Conservation (phyloP, 2,329 filamentous ascomycete species). For the Trichoderma afroharzianum region DNA sequence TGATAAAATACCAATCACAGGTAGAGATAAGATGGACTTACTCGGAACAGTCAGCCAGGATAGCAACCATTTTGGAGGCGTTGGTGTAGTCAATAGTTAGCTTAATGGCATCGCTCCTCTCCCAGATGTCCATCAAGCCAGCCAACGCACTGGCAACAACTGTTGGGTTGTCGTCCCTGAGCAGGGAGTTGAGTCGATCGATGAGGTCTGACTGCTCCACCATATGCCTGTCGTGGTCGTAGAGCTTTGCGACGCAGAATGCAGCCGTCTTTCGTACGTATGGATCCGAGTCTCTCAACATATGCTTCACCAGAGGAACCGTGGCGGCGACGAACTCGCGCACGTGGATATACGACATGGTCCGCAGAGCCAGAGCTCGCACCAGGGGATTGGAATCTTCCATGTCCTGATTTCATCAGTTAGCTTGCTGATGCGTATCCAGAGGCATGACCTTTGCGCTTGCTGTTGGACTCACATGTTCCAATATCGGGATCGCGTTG, state of each 20-base stretch:
- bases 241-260: constrained; percentile 94
- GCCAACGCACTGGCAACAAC: constrained; percentile 94
- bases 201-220: constrained; percentile 92
- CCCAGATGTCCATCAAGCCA: constrained; percentile 95
- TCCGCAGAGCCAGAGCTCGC: constrained; percentile 84
- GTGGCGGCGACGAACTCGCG: constrained; percentile 92
- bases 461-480: constrained; percentile 56
- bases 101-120: constrained; percentile 94
- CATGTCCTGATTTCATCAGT: constrained; percentile 65
- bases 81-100: constrained; percentile 97
- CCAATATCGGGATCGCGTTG: constrained; percentile 83
- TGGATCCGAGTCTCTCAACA: constrained; percentile 83
- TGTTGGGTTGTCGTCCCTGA: constrained; percentile 94
- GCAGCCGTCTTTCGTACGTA: constrained; percentile 98
- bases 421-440: constrained; percentile 11
- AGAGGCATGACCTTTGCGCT: neutral
- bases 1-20: neutral
- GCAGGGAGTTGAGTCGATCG: constrained; percentile 80
- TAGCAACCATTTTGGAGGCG: constrained; percentile 96
- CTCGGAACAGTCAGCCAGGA: constrained; percentile 95
- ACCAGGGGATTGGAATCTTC: constrained; percentile 89
- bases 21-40: constrained; percentile 44
- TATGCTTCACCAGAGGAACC: constrained; percentile 74
- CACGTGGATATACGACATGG: constrained; percentile 96
- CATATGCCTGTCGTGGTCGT: constrained; percentile 88